Evolutionary conservation across 148 eudicot species (phyloP), one percentile per base, ranked within the genome.

Genomic region (Nyssa sinensis): DNA sequence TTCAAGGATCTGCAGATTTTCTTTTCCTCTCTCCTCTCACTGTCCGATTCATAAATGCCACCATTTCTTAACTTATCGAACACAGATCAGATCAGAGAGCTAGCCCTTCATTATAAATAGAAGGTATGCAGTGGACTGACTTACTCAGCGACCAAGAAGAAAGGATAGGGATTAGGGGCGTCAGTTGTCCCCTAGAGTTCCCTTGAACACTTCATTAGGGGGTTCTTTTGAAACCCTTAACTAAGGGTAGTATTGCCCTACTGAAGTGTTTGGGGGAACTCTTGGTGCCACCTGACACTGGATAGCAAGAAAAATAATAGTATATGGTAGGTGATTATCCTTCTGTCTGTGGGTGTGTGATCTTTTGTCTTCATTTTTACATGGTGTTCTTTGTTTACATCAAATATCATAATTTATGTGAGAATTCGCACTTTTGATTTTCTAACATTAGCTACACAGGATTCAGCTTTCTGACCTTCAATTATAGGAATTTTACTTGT

Each of bases 201-300:
- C 71, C 44, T 35, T 35, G 64, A 74, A 17, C 77, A 39, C 77
- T 74, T 74, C 77, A 74, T 19, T 35, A 30, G 34, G 57, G 3
- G n/a, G n/a, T n/a, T n/a, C n/a, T n/a, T n/a, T n/a, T n/a, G n/a
- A n/a, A n/a, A 27, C 71, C 19, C 27, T 2, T 51, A 44, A 7
- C 7, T 37, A 14, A 27, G 24, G 69, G 28, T 39, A 30, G 51
- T 53, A 12, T 12, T 23, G 10, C 67, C 11, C 57, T 47, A 47
- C 68, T 74, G 77, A 74, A 74, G 77, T 49, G 77, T 75, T 75
- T 66, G 71, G 77, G 71, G 77, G 71, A 75, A 57, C 71, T 66
- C 71, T 66, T 51, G 77, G 66, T 33, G 62, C 8, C 77, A 23
- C 67, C 29, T 57, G 63, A 63, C 35, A 41, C 24, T 53, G 59